phyloP scores from a whole-genome alignment of 2,329 filamentous ascomycete species.

The Cercospora sojina region DNA sequence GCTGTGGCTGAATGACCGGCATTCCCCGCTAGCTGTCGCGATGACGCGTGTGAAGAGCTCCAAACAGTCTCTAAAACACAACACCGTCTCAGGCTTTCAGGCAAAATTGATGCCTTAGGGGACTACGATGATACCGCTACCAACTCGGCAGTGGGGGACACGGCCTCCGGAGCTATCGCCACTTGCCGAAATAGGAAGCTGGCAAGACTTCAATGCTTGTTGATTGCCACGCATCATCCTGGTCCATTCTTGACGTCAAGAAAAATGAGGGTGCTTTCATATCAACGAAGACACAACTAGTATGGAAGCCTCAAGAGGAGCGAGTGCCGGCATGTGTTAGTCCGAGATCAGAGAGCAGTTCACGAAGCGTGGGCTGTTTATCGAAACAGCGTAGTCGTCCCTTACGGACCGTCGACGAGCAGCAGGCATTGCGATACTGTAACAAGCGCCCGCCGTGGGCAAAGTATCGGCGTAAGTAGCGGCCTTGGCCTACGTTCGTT shows the following conservation, averaged over 20 bases:
- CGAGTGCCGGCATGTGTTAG: no score
- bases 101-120: neutral
- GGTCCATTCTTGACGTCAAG: neutral
- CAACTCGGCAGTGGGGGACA: neutral
- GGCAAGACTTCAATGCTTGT: conserved; percentile 6
- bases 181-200: conserved; percentile 14
- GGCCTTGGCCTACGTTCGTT: conserved; percentile 1
- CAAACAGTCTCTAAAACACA: neutral
- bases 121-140: neutral
- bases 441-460: neutral
- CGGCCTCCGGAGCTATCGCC: neutral
- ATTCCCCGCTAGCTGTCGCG: neutral
- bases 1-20: neutral
- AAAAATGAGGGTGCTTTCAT: neutral
- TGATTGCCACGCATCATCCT: neutral
- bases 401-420: neutral
- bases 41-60: neutral
- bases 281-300: neutral
- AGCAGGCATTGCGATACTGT: neutral
- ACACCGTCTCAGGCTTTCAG: no score
- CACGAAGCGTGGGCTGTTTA: neutral
- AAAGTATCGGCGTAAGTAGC: neutral
- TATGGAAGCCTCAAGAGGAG: neutral
- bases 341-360: no score
- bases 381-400: neutral